A percentile compares a stretch with the other conserved stretches of the same genome.
phyloP scores from a whole-genome alignment of 805 yeast species.

The Starmerella ratchasimensis region DNA sequence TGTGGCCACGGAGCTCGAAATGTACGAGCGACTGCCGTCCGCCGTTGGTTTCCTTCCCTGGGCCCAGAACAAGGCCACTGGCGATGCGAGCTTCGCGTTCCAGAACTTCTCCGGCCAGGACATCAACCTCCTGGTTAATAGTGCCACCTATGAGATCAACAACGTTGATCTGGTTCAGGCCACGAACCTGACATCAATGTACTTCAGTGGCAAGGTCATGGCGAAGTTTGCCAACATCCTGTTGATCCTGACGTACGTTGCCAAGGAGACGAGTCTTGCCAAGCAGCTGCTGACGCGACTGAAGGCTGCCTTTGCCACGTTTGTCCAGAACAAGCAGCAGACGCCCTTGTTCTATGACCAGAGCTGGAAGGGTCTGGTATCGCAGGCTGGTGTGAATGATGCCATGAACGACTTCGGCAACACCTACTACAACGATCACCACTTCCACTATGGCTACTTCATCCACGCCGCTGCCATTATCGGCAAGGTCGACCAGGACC shows the following conservation, averaged over 20 bases:
- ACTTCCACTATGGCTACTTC: constrained; percentile 76
- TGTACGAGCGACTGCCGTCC: constrained; percentile 32
- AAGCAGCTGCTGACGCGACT: constrained; percentile 38
- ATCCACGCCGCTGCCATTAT: constrained; percentile 72
- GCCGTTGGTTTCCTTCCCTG: constrained; percentile 45
- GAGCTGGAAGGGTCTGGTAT: constrained; percentile 37
- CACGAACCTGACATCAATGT: constrained; percentile 70
- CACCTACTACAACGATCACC: constrained; percentile 72
- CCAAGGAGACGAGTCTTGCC: constrained; percentile 44
- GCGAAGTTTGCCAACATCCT: constrained; percentile 83
- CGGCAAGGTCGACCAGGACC: constrained; percentile 44
- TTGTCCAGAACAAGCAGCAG: constrained; percentile 53
- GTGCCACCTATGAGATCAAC: constrained; percentile 39
- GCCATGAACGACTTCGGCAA: constrained; percentile 58
- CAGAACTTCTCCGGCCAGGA: constrained; percentile 31
- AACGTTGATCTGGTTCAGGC: constrained; percentile 38
- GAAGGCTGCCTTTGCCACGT: constrained; percentile 56
- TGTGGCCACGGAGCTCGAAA: constrained; percentile 24
- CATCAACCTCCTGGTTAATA: constrained; percentile 30
- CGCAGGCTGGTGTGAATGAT: constrained; percentile 25
- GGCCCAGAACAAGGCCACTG: constrained; percentile 26
- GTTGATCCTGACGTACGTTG: constrained; percentile 52
- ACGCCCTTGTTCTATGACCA: constrained; percentile 67
- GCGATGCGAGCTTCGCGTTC: constrained; percentile 27
- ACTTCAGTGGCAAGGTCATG: constrained; percentile 73